Percentiles rank a stretch among this genome's conserved stretches.
phyloP scores from a whole-genome alignment of 768 basidiomycete genomes.

The Harrya chromipes region DNA sequence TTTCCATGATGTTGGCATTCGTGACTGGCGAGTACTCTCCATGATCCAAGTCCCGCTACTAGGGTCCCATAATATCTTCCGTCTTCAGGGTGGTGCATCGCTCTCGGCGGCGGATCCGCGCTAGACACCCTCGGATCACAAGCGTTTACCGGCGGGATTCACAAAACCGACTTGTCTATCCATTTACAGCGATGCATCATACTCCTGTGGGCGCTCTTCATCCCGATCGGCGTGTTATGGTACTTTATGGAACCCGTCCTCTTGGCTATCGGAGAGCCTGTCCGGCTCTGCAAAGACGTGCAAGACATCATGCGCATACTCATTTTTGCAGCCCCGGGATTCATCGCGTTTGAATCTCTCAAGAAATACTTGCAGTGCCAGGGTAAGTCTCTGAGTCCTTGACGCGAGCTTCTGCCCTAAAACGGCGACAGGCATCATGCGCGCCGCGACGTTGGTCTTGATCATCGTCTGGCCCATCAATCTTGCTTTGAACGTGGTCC shows the following conservation, averaged over 20 bases:
- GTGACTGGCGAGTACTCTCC: slow-evolving; percentile 64
- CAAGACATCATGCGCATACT: slow-evolving; percentile 65
- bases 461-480: slow-evolving; percentile 66
- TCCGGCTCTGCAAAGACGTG: slow-evolving; percentile 53
- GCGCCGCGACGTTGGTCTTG: slow-evolving; percentile 63
- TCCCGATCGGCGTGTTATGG: slow-evolving; percentile 66
- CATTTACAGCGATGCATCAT: slow-evolving; percentile 70
- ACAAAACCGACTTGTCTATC: slow-evolving; percentile 62
- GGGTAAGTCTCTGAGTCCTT: slow-evolving; percentile 38
- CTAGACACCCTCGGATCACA: slow-evolving; percentile 78
- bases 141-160: slow-evolving; percentile 63
- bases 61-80: slow-evolving; percentile 52
- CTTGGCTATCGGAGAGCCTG: slow-evolving; percentile 59
- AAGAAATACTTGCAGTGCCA: slow-evolving; percentile 83
- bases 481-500: slow-evolving; percentile 49
- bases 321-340: slow-evolving; percentile 64
- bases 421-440: slow-evolving; percentile 60
- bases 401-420: not conserved
- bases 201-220: slow-evolving; percentile 58
- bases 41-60: slow-evolving; percentile 19
- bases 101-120: slow-evolving; percentile 75
- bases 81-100: slow-evolving; percentile 67
- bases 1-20: slow-evolving; percentile 73
- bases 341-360: slow-evolving; percentile 71
- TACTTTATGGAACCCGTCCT: slow-evolving; percentile 60